Base-by-base conservation (phyloP, 2,329 filamentous ascomycete genomes). In the Paecilomyces sp. region DNA sequence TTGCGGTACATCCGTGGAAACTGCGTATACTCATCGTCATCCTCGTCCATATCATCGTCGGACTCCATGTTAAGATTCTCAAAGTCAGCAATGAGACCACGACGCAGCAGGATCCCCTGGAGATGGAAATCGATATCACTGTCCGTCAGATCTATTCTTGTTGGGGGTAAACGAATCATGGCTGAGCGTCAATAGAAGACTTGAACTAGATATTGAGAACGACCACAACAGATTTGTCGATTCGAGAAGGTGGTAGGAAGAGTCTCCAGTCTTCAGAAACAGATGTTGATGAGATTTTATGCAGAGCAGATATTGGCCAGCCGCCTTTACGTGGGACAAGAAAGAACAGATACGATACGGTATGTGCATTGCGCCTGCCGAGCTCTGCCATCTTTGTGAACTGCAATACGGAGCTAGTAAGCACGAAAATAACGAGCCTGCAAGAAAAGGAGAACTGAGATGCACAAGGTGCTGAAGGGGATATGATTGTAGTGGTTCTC, bases 161-260 rank as follows among this genome's bases (percentile, higher is more conserved):
- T 74, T 36, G 72, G 68, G 15, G 67, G 68, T 34, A 69, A 66
- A 59, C 73, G 69, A 34, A 76, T 68, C 74, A 77, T 75, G 57
- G 18, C 61, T 8, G 22, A 30, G 22, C 22, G 22, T 22, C 24
- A 15, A 8, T 13, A 15, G n/a, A 25, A 53, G 41, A n/a, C 51
- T 13, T 53, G 11, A 25, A 53, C 13, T 9, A 53, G 28, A 53
- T 53, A 8, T 30, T 12, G 9, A 18, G n/a, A 15, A 47, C n/a
- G 9, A 18, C 25, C 25, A 28, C n/a, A 47, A 47, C n/a, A 11
- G 18, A 3, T 15, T 18, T 47, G 41, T 6, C 9, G 3, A 18
- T 47, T 22, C 41, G 9, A 8, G 5, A 5, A 9, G 41, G 18
- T 47, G 7, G 41, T 8, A 3, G 5, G 13, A 6, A 22, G 41